Conservation (phyloP, 768 basidiomycete genomes). For the Mrakia gelida region DNA sequence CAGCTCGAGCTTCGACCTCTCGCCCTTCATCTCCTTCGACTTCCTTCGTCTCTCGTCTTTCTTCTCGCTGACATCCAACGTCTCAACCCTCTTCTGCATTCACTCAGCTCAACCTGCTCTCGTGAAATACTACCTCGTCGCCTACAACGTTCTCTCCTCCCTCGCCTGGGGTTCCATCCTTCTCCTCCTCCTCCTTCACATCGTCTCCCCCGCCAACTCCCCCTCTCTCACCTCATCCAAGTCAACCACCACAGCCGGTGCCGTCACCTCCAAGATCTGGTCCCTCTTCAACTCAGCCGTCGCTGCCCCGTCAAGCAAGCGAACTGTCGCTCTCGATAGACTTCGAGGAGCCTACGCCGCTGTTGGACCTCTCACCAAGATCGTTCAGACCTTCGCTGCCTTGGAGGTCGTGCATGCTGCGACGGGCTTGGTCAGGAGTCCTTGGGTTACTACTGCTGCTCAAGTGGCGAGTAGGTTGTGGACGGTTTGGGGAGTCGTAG, state of each 20-base stretch:
- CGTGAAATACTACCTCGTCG: slow-evolving; percentile 59
- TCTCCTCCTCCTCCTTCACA: slow-evolving; percentile 49
- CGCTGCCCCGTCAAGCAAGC: slow-evolving; percentile 35
- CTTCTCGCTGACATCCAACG: background rate
- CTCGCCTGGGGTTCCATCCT: slow-evolving; percentile 73
- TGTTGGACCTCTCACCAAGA: slow-evolving; percentile 58
- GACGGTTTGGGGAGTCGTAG: slow-evolving; percentile 78
- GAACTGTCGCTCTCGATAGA: slow-evolving; percentile 46
- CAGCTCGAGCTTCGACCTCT: background rate
- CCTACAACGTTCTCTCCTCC: slow-evolving; percentile 72
- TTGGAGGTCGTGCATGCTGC: slow-evolving; percentile 80
- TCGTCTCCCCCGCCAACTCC: slow-evolving; percentile 45
- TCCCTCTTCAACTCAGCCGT: slow-evolving; percentile 36
- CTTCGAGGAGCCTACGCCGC: slow-evolving; percentile 59
- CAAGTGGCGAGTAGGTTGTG: slow-evolving; percentile 79
- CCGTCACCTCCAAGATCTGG: slow-evolving; percentile 27
- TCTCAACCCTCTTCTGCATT: too few species aligned
- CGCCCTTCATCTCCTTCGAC: background rate
- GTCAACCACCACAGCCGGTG: slow-evolving; percentile 37
- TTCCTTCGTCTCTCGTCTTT: background rate
- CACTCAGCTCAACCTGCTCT: slow-evolving; percentile 16
- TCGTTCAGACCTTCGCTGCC: slow-evolving; percentile 76
- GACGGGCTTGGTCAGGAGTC: slow-evolving; percentile 72
- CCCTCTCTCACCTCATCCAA: slow-evolving; percentile 45
- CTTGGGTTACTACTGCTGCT: slow-evolving; percentile 64